phyloP scores from a whole-genome alignment of 768 basidiomycete species.

The Suillus cothurnatus region DNA sequence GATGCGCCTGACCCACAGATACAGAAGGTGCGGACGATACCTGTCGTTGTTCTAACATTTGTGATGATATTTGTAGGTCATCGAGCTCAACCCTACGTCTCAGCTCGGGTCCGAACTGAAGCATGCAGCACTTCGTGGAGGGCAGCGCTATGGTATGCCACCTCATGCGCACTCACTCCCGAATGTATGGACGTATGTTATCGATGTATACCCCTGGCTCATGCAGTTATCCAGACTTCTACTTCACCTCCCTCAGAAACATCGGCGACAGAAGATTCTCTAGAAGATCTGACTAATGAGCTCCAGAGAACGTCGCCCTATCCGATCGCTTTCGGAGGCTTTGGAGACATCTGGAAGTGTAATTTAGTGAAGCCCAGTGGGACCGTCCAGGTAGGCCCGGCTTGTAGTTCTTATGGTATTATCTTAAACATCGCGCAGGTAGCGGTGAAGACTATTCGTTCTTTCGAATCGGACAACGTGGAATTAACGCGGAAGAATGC shows the following conservation, averaged over 20 bases:
- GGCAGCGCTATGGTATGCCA: no score
- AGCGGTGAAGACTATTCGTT: conserved; percentile 8
- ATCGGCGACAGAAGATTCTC: neutral
- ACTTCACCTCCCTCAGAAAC: neutral
- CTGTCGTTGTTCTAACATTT: neutral
- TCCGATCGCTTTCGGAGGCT: conserved; percentile 12
- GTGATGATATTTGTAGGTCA: neutral
- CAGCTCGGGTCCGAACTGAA: neutral
- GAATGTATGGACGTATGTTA: neutral
- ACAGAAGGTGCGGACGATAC: neutral
- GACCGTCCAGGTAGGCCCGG: neutral
- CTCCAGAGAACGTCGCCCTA: neutral
- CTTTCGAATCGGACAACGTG: neutral
- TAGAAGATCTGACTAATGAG: neutral
- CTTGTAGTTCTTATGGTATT: neutral
- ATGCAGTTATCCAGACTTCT: neutral
- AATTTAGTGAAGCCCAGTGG: conserved; percentile 3
- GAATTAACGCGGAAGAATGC: neutral
- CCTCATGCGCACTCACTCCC: neutral
- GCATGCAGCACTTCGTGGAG: neutral
- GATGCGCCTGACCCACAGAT: no score
- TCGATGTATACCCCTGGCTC: neutral
- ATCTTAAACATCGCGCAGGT: neutral
- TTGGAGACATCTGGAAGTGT: conserved; percentile 32
- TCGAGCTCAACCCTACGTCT: neutral